Evolutionary conservation across 768 basidiomycete species (phyloP).

Genomic region (Pleurotus citrinopileatus): DNA sequence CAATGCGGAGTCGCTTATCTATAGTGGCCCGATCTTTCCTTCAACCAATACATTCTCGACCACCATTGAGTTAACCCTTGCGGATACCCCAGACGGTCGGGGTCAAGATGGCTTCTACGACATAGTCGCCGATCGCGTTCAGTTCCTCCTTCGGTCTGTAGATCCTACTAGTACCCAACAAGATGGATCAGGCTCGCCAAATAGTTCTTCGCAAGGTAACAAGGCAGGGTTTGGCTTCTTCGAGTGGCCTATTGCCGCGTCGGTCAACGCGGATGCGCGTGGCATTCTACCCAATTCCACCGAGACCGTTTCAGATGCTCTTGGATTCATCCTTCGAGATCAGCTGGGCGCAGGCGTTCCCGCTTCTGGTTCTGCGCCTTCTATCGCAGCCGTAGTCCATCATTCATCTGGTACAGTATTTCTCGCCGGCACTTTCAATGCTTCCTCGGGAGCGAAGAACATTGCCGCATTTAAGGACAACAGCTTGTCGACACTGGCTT

Average conservation of each 20-base stretch:
- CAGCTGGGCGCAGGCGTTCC: conserved; percentile 50
- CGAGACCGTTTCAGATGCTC: conserved; percentile 61
- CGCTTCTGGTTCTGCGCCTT: conserved; percentile 28
- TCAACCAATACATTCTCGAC: conserved; percentile 67
- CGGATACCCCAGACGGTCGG: conserved; percentile 56
- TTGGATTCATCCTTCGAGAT: conserved; percentile 60
- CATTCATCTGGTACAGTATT: conserved; percentile 66
- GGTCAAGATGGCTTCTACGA: conserved; percentile 70
- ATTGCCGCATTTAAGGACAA: conserved; percentile 70
- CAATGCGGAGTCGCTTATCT: conserved; percentile 65
- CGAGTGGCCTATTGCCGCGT: conserved; percentile 71
- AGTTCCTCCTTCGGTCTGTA: conserved; percentile 69
- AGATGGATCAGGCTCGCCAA: conserved; percentile 23
- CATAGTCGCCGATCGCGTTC: conserved; percentile 84
- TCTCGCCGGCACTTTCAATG: conserved; percentile 74
- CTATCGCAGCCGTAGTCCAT: conserved; percentile 56
- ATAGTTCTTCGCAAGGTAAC: conserved; percentile 26
- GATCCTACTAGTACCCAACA: conserved; percentile 36
- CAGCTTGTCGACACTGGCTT: conserved; percentile 46
- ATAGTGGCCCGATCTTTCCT: conserved; percentile 81
- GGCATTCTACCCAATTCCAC: conserved; percentile 62
- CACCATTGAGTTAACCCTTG: conserved; percentile 74
- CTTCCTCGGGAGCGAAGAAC: conserved; percentile 62
- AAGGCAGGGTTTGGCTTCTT: conserved; percentile 77
- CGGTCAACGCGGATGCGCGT: conserved; percentile 52